Evolutionary conservation across 2,329 filamentous ascomycete genomes (phyloP), one percentile per base, ranked within the genome.

Genomic region (Didymella pomorum): DNA sequence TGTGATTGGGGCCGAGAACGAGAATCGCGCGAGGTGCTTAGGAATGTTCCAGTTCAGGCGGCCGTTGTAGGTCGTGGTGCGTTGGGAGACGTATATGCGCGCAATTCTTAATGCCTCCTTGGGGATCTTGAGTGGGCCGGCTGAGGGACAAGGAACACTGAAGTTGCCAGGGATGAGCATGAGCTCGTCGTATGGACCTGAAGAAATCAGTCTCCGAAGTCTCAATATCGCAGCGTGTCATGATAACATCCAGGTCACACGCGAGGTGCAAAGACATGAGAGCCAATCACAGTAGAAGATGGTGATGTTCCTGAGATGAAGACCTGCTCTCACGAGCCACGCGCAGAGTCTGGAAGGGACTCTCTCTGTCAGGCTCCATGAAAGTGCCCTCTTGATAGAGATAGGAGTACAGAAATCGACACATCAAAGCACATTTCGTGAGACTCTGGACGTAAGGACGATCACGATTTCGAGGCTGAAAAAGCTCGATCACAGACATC

Each of bases 31-130:
- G 18, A 75, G 68, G 57, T 74, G 71, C 53, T 76, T 75, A 11
- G 73, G 70, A 25, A 76, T 75, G 60, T 76, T 73, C 71, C 72
- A 75, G 48, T 75, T 74, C 3, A 71, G 42, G 31, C 72, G 70
- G 33, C 72, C 71, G 49, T 75, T 75, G 61, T 75, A 74, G 14
- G 58, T 56, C 11, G 72, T 76, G 10, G 67, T 71, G 53, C 68
- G 66, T 39, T 75, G 71, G 26, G 71, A 73, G 44, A 75, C 71
- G 55, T 75, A 76, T 42, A 75, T 75, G 29, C 71, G 68, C 23
- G 63, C 56, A 25, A 75, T 71, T 18, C 72, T 62, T 25, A 73
- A 66, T 5, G 68, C 67, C n/a, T 64, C 68, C n/a, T 67, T 66
- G 16, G 69, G 69, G 14, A 73, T 66, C 50, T 67, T 68, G 2